phyloP scores from a whole-genome alignment of 331 rosid genomes.

The Saraca asoca region DNA sequence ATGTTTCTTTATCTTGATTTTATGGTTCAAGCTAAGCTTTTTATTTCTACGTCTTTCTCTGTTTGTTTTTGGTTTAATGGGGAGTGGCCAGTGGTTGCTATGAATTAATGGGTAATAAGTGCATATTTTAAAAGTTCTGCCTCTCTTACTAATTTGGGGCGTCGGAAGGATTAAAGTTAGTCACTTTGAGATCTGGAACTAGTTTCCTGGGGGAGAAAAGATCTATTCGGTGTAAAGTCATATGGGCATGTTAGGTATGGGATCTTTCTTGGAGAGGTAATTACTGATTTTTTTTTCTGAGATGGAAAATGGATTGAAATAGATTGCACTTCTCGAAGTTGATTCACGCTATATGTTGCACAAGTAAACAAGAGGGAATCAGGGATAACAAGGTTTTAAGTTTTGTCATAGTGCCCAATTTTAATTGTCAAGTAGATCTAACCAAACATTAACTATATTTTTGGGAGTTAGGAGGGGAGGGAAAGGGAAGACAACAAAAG shows the following conservation, averaged over 20 bases:
- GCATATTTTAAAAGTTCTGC: constrained; percentile 9
- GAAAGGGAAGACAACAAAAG: no score
- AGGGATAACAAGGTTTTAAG: constrained; percentile 15
- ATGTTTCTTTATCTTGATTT: constrained; percentile 8
- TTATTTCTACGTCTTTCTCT: background rate
- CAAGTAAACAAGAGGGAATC: background rate
- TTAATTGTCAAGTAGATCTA: constrained; percentile 29
- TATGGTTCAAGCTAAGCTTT: background rate
- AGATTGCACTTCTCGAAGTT: constrained; percentile 13
- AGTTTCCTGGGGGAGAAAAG: constrained; percentile 17
- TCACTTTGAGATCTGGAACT: constrained; percentile 41
- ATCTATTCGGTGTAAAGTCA: background rate
- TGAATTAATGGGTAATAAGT: constrained; percentile 7
- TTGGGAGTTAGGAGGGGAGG: background rate
- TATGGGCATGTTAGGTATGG: constrained; percentile 20
- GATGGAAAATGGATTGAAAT: constrained; percentile 15
- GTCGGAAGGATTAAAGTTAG: constrained; percentile 27
- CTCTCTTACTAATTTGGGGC: constrained; percentile 21
- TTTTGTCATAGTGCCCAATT: constrained; percentile 11
- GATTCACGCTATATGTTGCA: constrained; percentile 21
- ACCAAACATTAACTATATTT: constrained; percentile 20
- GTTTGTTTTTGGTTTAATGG: constrained; percentile 18
- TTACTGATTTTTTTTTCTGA: constrained; percentile 2
- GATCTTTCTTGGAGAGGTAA: constrained; percentile 13
- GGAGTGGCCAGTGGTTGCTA: constrained; percentile 21